Evolutionary conservation across 805 yeast species (phyloP).

Genomic region (Candida tibetensis): DNA sequence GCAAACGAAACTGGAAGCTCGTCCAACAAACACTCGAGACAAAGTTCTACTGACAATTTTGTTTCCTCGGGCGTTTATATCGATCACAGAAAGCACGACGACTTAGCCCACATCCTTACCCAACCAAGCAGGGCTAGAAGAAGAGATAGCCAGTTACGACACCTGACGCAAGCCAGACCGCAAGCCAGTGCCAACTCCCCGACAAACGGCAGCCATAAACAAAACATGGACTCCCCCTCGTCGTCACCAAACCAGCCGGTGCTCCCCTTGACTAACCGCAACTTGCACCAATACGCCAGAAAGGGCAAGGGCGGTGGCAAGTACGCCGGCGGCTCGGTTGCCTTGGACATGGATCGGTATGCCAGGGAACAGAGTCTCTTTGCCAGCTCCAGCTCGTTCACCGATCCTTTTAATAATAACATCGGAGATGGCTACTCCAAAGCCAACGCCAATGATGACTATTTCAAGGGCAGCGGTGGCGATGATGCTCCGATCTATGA

Average conservation of each 20-base stretch:
- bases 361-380: conserved; percentile 29
- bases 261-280: conserved; percentile 37
- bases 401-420: conserved; percentile 9
- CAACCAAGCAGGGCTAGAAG: conserved; percentile 29
- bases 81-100: conserved; percentile 29
- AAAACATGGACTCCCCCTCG: not conserved
- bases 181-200: not conserved
- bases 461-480: conserved; percentile 8
- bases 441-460: conserved; percentile 3
- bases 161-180: not conserved
- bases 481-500: conserved; percentile 17
- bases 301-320: conserved; percentile 9
- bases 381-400: conserved; percentile 12
- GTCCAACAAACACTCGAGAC: conserved; percentile 2
- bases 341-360: conserved; percentile 41
- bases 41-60: conserved; percentile 8
- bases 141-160: conserved; percentile 9
- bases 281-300: conserved; percentile 14
- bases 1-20: not conserved
- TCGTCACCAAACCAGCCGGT: conserved; percentile 3
- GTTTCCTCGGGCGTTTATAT: conserved; percentile 19
- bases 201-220: not conserved
- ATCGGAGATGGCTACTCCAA: not conserved
- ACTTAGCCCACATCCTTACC: conserved; percentile 26
- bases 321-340: conserved; percentile 22